Base-by-base conservation (phyloP, 306 rosid species). In the Cicer chorassanicum region DNA sequence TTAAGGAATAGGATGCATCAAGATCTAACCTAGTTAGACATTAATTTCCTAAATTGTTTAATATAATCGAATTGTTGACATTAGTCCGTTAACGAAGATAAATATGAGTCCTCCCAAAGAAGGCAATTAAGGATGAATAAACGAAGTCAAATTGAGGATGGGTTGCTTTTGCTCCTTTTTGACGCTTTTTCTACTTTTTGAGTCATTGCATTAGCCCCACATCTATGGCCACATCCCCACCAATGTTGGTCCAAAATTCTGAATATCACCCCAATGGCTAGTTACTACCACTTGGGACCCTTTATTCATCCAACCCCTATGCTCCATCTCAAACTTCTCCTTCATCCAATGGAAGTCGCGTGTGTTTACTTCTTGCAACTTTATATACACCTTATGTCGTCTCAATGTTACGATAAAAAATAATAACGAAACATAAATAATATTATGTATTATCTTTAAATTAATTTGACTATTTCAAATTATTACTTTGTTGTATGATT, bases 171-270 rank as follows among this genome's bases (percentile, higher is more conserved):
- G 39, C 53, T 11, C 65, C 65, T 65, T 82, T 65, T 84, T 70
- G 81, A 82, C 85, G 64, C 54, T 71, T 69, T 63, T 65, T 83
- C 64, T 18, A 19, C 62, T 68, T 44, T 68, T n/a, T 55, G 49
- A 62, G 56, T 69, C 70, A 45, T 16, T 4, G 14, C 62, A 69
- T 51, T 9, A 67, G 59, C 66, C 44, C 55, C 78, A 43, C 76
- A 24, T 41, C 80, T 0, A 75, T 39, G 7, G 55, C 56, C 19
- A 19, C 64, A 34, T 29, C 80, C 69, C 82, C 78, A 67, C 74
- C 42, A 49, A 18, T 59, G 59, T 67, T 80, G 72, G 55, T 72
- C 82, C 75, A 65, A 74, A 79, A 84, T 86, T 86, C 81, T 74
- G 73, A 69, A 74, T 59, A 43, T 56, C 73, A 45, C 84, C 87